Evolutionary conservation across 2,329 filamentous ascomycete species (phyloP).

Genomic region (Colletotrichum lentis): DNA sequence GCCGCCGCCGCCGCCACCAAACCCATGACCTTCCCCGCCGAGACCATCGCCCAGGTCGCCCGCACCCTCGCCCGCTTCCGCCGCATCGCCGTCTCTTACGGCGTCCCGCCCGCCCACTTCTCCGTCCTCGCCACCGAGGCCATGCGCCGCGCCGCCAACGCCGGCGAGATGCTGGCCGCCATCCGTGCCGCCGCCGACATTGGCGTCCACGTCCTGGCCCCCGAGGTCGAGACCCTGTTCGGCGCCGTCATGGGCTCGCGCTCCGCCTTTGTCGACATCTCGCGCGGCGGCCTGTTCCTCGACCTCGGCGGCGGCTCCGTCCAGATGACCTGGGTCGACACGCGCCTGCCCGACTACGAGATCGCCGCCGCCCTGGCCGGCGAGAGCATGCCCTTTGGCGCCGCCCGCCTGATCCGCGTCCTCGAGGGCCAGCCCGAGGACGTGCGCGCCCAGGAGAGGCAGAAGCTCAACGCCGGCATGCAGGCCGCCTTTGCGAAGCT

Average conservation of each 20-base stretch:
- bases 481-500: slow-evolving; percentile 66
- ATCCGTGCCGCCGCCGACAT: slow-evolving; percentile 70
- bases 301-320: slow-evolving; percentile 81
- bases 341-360: slow-evolving; percentile 57
- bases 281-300: slow-evolving; percentile 75
- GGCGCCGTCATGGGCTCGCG: slow-evolving; percentile 82
- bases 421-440: slow-evolving; percentile 53
- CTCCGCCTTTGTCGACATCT: slow-evolving; percentile 73
- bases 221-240: slow-evolving; percentile 82
- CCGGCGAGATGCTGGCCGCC: slow-evolving; percentile 68
- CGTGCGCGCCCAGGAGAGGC: slow-evolving; percentile 56
- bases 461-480: slow-evolving; percentile 67
- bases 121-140: slow-evolving; percentile 88
- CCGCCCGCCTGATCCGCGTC: slow-evolving; percentile 63
- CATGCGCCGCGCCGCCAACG: slow-evolving; percentile 81
- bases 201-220: slow-evolving; percentile 75
- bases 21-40: slow-evolving; percentile 55
- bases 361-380: slow-evolving; percentile 62
- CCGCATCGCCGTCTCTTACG: slow-evolving; percentile 72
- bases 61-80: slow-evolving; percentile 75
- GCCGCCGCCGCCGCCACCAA: slow-evolving; percentile 45
- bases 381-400: slow-evolving; percentile 68
- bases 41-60: slow-evolving; percentile 72
- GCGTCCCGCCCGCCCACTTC: slow-evolving; percentile 71
- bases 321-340: slow-evolving; percentile 71